Conservation (phyloP, 176 grass and related monocot species). For the Oryza officinalis region DNA sequence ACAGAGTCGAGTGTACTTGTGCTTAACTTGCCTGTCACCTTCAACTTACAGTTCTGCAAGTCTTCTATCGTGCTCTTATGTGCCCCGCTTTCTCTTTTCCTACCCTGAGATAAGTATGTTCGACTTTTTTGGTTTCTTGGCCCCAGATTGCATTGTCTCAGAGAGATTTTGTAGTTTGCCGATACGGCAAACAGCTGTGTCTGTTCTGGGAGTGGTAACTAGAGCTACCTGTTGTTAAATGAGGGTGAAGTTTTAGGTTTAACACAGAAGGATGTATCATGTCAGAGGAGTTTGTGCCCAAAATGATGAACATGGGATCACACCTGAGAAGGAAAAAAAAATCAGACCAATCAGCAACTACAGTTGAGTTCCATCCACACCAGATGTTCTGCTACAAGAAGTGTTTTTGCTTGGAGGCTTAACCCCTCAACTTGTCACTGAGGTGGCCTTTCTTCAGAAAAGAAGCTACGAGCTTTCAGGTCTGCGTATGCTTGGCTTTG, state of each 20-base stretch:
- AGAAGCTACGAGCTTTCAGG: too few species aligned
- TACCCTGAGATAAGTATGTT: not conserved
- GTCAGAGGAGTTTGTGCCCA: not conserved
- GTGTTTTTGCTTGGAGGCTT: not conserved
- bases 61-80: not conserved
- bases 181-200: not conserved
- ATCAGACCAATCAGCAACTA: too few species aligned
- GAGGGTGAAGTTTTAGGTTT: not conserved
- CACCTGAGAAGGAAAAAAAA: not conserved
- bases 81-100: not conserved
- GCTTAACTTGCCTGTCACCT: conserved; percentile 23
- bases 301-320: not conserved
- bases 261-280: not conserved
- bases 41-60: not conserved
- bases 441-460: too few species aligned
- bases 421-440: too few species aligned
- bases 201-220: not conserved
- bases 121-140: not conserved
- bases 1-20: conserved; percentile 33
- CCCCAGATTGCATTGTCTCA: not conserved
- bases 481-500: not conserved
- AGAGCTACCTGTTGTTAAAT: not conserved
- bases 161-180: not conserved
- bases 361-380: too few species aligned
- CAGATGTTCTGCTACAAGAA: too few species aligned